These are phyloP conservation scores for Penicillium manginii DNA, from an alignment of 495 filamentous ascomycete species.

Conservation along the genomic window DNA sequence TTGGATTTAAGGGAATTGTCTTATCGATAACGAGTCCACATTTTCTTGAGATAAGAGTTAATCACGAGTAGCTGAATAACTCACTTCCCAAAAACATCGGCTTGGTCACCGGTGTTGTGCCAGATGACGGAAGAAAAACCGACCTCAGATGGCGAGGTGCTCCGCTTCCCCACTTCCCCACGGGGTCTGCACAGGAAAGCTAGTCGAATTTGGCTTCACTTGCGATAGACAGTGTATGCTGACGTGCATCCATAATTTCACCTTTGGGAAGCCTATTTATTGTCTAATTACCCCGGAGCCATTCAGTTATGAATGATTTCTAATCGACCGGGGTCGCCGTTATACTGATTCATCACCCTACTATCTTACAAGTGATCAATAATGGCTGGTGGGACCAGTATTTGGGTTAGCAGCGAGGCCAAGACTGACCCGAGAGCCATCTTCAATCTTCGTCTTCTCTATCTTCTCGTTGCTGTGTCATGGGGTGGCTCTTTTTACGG, in stretches of 20 bases:
- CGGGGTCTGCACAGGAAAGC: conserved; percentile 14
- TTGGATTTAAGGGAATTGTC: conserved; percentile 5
- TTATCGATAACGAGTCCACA: conserved; percentile 9
- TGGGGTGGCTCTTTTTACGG: conserved; percentile 49
- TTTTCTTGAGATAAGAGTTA: not conserved
- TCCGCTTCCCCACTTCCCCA: conserved; percentile 28
- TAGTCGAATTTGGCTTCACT: conserved; percentile 2
- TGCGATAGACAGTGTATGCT: not conserved
- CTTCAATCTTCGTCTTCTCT: conserved; percentile 32
- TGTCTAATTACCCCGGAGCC: not conserved
- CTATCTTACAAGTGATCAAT: not conserved
- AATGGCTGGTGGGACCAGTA: conserved; percentile 32
- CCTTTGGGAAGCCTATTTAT: conserved; percentile 8
- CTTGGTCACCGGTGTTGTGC: conserved; percentile 17
- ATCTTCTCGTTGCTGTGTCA: conserved; percentile 24
- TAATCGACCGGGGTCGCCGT: not conserved
- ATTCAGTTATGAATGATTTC: not conserved
- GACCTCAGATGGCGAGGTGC: conserved; percentile 6
- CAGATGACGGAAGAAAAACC: conserved; percentile 15
- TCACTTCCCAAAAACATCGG: conserved; percentile 4
- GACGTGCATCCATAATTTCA: not conserved
- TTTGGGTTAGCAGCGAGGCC: conserved; percentile 30
- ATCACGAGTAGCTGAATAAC: not conserved
- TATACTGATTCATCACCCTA: not conserved
- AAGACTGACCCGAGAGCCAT: conserved; percentile 29